Evolutionary conservation across 208 protist species (phyloP), one percentile per base, ranked within the genome.

Genomic region (Acanthamoeba divionensis): DNA sequence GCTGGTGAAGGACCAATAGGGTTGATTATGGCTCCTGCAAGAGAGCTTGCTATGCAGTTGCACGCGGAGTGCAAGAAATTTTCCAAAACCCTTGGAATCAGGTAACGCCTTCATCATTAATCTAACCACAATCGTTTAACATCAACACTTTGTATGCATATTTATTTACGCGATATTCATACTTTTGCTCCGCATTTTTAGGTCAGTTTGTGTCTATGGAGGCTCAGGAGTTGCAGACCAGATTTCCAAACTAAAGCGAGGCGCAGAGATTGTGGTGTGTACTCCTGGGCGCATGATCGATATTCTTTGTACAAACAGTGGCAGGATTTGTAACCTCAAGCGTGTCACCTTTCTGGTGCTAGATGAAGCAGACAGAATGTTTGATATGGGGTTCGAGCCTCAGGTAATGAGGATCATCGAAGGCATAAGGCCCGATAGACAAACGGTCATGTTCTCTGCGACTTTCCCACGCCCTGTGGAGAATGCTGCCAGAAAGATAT

Each of bases 281-380:
- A 98, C 97, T 29, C 97, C 97, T 6, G 97, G 97, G 21, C 90
- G 97, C 45, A 95, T 98, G 91, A 96, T 98, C 69, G 97, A 98
- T 88, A 93, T 98, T 54, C 87, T 98, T 0, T 89, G 91, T 29
- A 66, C 77, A 12, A 96, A 96, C 50, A 88, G 31, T 0, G 99
- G 99, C 90, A 95, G 98, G 63, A 99, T 99, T 98, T 97, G 99
- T 36, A 98, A 99, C 98, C 93, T 99, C 15, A 97, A 98, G 82
- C 97, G 98, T 65, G 97, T 98, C 91, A 98, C 96, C 71, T 99
- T 98, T 92, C 95, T 99, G 9, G 98, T 99, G 31, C 93, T 99
- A 18, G 98, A 99, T 90, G 98, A 99, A 93, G 98, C 98, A 8
- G 98, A 99, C n/a, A 90, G 92, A 45, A 98, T 98, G 97, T 93